Percentiles rank a stretch among this genome's conserved stretches.
Conservation (phyloP, 805 yeast genomes). For the Hanseniaspora meyeri region DNA sequence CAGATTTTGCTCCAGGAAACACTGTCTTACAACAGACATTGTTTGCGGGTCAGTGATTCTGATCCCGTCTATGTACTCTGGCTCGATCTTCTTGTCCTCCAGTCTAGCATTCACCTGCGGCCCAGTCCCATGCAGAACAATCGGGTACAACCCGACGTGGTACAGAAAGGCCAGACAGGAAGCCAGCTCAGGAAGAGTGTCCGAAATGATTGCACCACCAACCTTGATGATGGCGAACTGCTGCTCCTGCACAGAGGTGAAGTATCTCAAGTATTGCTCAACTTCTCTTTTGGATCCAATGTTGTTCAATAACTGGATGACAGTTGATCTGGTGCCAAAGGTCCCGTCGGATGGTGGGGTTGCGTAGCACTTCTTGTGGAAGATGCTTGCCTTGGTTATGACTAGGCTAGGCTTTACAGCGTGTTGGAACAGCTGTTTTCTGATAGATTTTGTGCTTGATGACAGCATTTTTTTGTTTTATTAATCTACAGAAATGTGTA, state of each 20-base stretch:
- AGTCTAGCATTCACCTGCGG: conserved; percentile 93
- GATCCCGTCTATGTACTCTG: conserved; percentile 91
- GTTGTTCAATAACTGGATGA: conserved; percentile 84
- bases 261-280: conserved; percentile 91
- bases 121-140: conserved; percentile 95
- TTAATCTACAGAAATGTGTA: conserved; percentile 4
- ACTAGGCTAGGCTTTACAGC: background rate
- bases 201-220: conserved; percentile 97
- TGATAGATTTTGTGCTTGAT: conserved; percentile 12
- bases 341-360: conserved; percentile 16
- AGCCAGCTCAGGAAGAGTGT: conserved; percentile 83
- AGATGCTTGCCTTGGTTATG: background rate
- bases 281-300: conserved; percentile 97
- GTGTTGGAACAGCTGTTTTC: background rate
- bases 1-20: conserved; percentile 90
- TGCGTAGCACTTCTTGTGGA: background rate
- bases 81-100: conserved; percentile 89
- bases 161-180: conserved; percentile 90
- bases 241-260: conserved; percentile 90
- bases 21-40: conserved; percentile 89
- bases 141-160: conserved; percentile 95
- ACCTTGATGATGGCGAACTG: conserved; percentile 98
- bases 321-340: conserved; percentile 71
- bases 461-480: conserved; percentile 17
- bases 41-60: conserved; percentile 89